phyloP scores from a whole-genome alignment of 2,329 filamentous ascomycete species.

The Colletotrichum zoysiae region DNA sequence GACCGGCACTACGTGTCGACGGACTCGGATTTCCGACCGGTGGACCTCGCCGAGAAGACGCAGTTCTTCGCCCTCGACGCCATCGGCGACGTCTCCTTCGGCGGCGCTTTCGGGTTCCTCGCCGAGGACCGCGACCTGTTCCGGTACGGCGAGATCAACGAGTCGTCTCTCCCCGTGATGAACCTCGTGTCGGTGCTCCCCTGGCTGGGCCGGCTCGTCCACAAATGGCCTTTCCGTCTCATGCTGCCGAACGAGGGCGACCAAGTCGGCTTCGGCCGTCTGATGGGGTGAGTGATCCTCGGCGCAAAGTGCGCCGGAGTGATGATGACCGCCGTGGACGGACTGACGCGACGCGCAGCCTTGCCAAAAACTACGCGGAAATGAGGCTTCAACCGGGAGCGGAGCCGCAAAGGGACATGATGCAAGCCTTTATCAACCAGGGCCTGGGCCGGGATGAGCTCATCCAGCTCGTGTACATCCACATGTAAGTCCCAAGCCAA shows the following conservation, averaged over 20 bases:
- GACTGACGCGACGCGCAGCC: constrained; percentile 37
- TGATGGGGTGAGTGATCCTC: constrained; percentile 48
- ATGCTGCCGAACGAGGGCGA: constrained; percentile 57
- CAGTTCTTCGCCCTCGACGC: constrained; percentile 68
- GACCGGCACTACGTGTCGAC: constrained; percentile 61
- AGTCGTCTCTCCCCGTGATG: constrained; percentile 57
- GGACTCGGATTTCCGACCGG: constrained; percentile 48
- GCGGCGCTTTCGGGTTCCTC: constrained; percentile 64
- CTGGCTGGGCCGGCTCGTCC: constrained; percentile 56
- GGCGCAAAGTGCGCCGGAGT: background rate
- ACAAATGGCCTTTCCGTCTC: constrained; percentile 55
- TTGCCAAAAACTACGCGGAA: constrained; percentile 47
- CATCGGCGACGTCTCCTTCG: constrained; percentile 66
- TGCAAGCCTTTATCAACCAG: constrained; percentile 55
- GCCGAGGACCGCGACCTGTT: constrained; percentile 62
- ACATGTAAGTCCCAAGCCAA: constrained; percentile 49
- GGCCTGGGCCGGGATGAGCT: constrained; percentile 53
- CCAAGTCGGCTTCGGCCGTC: constrained; percentile 54
- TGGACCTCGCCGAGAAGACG: constrained; percentile 64
- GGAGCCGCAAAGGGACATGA: constrained; percentile 52
- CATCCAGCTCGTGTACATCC: constrained; percentile 55
- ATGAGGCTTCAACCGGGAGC: constrained; percentile 46
- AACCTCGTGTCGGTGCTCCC: constrained; percentile 58
- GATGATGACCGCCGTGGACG: too few relatives aligned
- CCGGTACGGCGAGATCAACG: constrained; percentile 58